These are phyloP conservation scores for Elsinoe necatrix DNA, from an alignment of 2,329 filamentous ascomycete genomes.

Conservation along the genomic window DNA sequence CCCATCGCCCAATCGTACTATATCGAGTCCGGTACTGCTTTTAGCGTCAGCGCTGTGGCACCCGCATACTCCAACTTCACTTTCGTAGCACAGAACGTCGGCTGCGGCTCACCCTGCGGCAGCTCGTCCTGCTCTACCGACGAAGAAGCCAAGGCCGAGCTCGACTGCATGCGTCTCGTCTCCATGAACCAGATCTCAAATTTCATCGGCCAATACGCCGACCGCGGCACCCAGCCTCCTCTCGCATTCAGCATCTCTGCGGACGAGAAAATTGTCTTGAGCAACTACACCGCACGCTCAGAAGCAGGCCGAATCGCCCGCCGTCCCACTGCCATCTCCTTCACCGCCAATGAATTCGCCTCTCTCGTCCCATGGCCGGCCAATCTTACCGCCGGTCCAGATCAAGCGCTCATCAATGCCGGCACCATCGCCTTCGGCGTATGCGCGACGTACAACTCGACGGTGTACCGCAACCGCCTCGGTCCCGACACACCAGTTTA, in stretches of 20 bases:
- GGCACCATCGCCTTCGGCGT: constrained; percentile 28
- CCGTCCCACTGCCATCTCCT: constrained; percentile 31
- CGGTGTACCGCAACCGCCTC: constrained; percentile 24
- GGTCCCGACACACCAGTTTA: constrained; percentile 29
- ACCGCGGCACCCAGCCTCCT: constrained; percentile 23
- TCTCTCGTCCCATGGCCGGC: neutral
- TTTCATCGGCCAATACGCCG: constrained; percentile 28
- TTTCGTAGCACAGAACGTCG: constrained; percentile 31
- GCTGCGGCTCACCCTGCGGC: constrained; percentile 24
- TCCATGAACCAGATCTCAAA: constrained; percentile 25
- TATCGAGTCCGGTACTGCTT: constrained; percentile 38
- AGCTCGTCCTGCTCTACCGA: neutral
- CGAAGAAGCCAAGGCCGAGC: constrained; percentile 22
- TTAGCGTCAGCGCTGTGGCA: constrained; percentile 26
- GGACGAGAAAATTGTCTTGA: constrained; percentile 25
- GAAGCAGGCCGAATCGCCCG: constrained; percentile 2
- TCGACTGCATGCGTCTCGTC: constrained; percentile 33
- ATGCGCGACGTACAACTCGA: constrained; percentile 20
- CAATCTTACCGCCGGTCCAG: constrained; percentile 27
- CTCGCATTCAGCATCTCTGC: constrained; percentile 18
- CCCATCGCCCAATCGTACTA: constrained; percentile 44
- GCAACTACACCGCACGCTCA: constrained; percentile 29
- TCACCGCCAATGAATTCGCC: neutral
- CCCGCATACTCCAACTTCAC: constrained; percentile 32
- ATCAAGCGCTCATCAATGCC: constrained; percentile 29